A percentile compares a stretch with the other conserved stretches of the same genome.
These are phyloP conservation scores for Biancaea sappan DNA, from an alignment of 306 rosid species.

Conservation along the genomic window DNA sequence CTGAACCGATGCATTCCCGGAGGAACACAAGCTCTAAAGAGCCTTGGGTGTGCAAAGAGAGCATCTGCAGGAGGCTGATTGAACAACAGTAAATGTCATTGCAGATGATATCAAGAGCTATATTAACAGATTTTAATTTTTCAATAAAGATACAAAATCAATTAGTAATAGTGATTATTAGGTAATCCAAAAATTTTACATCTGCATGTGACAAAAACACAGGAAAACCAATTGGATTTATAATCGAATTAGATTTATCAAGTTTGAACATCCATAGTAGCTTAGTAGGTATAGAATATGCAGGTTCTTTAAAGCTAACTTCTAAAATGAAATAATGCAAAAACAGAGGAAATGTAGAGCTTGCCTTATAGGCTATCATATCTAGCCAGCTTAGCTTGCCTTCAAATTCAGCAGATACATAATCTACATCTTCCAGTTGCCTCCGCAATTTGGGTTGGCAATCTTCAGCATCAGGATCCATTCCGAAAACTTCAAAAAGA, in stretches of 20 bases:
- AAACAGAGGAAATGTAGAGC: slow-evolving; percentile 20
- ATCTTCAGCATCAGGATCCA: slow-evolving; percentile 82
- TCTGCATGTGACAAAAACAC: neutral
- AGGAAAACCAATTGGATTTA: neutral
- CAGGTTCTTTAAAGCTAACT: neutral
- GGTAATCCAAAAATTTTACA: slow-evolving; percentile 2
- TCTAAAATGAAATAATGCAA: neutral
- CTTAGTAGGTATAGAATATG: no score
- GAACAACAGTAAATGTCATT: slow-evolving; percentile 41
- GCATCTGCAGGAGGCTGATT: slow-evolving; percentile 97
- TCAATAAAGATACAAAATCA: neutral
- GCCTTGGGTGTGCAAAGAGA: slow-evolving; percentile 88
- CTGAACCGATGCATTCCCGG: slow-evolving; percentile 97
- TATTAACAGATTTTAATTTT: neutral
- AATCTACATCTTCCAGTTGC: slow-evolving; percentile 86
- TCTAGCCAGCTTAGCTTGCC: slow-evolving; percentile 90
- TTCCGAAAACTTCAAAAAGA: slow-evolving; percentile 93
- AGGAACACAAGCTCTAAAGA: slow-evolving; percentile 94
- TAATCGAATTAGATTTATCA: neutral
- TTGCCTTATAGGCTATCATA: slow-evolving; percentile 75
- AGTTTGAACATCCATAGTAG: slow-evolving; percentile 14
- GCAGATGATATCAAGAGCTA: neutral
- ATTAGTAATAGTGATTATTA: neutral
- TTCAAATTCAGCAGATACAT: slow-evolving; percentile 82
- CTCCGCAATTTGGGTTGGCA: slow-evolving; percentile 79